phyloP scores from a whole-genome alignment of 179 eudicot genomes.

The Gypsophila paniculata region DNA sequence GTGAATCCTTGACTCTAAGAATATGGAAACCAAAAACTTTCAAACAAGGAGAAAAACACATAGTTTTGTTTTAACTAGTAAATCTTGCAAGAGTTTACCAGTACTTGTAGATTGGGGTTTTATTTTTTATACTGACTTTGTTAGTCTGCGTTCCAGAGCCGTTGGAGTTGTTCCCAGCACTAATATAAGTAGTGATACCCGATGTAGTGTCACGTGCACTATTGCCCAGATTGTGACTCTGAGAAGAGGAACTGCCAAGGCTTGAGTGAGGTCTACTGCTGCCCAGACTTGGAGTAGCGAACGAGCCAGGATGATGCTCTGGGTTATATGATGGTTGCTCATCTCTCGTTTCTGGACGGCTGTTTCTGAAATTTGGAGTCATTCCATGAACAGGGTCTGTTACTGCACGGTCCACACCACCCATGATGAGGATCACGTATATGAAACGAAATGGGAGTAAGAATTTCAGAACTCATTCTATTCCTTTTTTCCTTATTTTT shows the following conservation, averaged over 20 bases:
- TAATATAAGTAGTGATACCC: slow-evolving; percentile 3
- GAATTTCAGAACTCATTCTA: too few relatives aligned
- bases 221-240: not conserved
- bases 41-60: not conserved
- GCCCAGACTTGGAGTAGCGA: not conserved
- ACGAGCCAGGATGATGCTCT: not conserved
- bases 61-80: not conserved
- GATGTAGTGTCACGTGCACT: not conserved
- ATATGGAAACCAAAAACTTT: not conserved
- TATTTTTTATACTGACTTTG: not conserved
- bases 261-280: not conserved
- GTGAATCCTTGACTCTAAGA: too few relatives aligned
- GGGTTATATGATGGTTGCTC: not conserved
- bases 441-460: slow-evolving; percentile 4
- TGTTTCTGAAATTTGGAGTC: not conserved
- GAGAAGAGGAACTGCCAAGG: not conserved
- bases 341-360: not conserved
- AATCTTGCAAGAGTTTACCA: not conserved
- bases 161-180: slow-evolving; percentile 1
- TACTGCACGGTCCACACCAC: not conserved
- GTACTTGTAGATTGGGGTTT: slow-evolving; percentile 2
- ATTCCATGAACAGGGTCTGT: slow-evolving; percentile 3
- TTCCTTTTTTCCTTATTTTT: too few relatives aligned
- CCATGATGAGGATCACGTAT: not conserved
- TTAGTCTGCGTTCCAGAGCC: slow-evolving; percentile 12